Percentiles rank a stretch among this genome's conserved stretches.
phyloP scores from a whole-genome alignment of 345 rosid genomes.

The Geranium rotundifolium region DNA sequence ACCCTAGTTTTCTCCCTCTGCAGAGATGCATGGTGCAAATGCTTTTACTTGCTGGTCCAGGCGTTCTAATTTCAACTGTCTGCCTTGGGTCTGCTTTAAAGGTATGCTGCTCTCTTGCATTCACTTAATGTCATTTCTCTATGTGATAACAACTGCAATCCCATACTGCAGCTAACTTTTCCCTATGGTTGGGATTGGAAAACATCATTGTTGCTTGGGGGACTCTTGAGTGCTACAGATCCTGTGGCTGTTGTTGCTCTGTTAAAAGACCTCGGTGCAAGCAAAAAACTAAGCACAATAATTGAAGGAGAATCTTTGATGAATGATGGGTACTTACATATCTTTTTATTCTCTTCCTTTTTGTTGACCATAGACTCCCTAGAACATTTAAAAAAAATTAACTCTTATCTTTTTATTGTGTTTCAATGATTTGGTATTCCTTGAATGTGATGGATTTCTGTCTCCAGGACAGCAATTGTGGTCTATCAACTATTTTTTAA shows the following conservation, averaged over 20 bases:
- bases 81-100: conserved; percentile 65
- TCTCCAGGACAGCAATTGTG: conserved; percentile 85
- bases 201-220: conserved; percentile 86
- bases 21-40: conserved; percentile 86
- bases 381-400: conserved; percentile 1
- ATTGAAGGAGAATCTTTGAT: conserved; percentile 97
- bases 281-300: conserved; percentile 83
- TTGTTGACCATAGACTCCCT: neutral
- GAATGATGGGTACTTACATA: conserved; percentile 78
- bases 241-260: conserved; percentile 98
- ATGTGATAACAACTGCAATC: conserved; percentile 3
- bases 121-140: neutral
- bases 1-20: neutral
- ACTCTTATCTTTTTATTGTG: conserved; percentile 1
- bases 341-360: conserved; percentile 2
- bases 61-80: conserved; percentile 76
- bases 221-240: conserved; percentile 95
- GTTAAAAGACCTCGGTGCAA: conserved; percentile 92
- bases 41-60: conserved; percentile 94
- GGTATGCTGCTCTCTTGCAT: conserved; percentile 27
- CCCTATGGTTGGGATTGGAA: conserved; percentile 93
- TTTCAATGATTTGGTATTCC: neutral
- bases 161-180: conserved; percentile 51
- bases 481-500: conserved; percentile 79
- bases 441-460: neutral